Evolutionary conservation across 2,329 filamentous ascomycete genomes (phyloP), one percentile per base, ranked within the genome.

Genomic region (Xenosphaeropsis pyriputrescens): DNA sequence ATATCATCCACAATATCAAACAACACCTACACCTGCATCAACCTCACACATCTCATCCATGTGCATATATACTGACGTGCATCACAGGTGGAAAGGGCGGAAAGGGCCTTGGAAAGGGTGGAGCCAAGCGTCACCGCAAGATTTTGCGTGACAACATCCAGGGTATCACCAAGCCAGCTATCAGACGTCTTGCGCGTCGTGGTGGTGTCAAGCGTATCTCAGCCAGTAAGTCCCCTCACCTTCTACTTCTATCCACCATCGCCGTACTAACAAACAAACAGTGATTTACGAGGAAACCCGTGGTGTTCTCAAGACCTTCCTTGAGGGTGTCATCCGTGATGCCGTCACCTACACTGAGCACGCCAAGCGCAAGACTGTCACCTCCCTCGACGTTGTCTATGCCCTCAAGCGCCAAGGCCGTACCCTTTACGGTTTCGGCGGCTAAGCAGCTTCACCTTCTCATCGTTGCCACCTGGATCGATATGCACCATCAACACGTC

Each of bases 171-270:
- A 95, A 95, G 83, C 88, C 88, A 56, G 88, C 88, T 57, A 95
- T 95, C 68, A 82, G 88, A 58, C 88, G 88, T 93, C 86, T 95
- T 63, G 88, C 88, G 50, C 88, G 88, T 70, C 86, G 88, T 91
- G 88, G 88, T 67, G 88, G 88, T 88, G 88, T 95, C 75, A 95
- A 95, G 85, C 88, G 88, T 93, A 95, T 95, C 59, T 94, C 86
- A 57, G 88, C 88, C 62, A 93, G 79, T 84, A 75, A 62, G 46
- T 48, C 37, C 17, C n/a, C 22, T 26, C 22, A 26, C 34, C 18
- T 18, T 14, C 18, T 38, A 35, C 36, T 18, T 15, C 13, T n/a
- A 14, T 12, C 29, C n/a, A 14, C 9, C 29, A 6, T 14, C 18
- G 36, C 15, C 17, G 15, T 36, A 18, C 32, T 34, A 32, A 36